These are phyloP conservation scores for Ceratocystis diversiconidia DNA, from an alignment of 2,329 filamentous ascomycete genomes.

Conservation along the genomic window DNA sequence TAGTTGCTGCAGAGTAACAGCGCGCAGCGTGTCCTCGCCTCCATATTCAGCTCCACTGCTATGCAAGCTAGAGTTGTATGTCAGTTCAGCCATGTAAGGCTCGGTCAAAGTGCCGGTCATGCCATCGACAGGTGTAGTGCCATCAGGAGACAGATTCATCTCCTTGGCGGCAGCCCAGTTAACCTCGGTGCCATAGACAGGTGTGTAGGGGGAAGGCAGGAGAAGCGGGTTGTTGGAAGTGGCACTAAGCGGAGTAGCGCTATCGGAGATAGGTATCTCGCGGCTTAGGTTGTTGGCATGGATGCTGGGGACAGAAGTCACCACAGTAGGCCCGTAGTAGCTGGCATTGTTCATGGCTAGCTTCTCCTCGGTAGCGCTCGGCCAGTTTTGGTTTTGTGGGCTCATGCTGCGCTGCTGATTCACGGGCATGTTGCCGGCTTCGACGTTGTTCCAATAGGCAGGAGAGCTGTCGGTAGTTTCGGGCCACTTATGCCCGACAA, in stretches of 20 bases:
- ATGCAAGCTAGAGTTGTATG: slow-evolving; percentile 10
- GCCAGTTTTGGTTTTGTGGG: background rate
- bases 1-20: background rate
- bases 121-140: background rate
- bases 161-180: slow-evolving; percentile 9
- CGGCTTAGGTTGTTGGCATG: background rate
- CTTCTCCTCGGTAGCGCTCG: slow-evolving; percentile 8
- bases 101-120: slow-evolving; percentile 2
- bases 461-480: background rate
- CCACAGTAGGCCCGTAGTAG: background rate
- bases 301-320: background rate
- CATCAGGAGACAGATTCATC: background rate
- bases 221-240: slow-evolving; percentile 1
- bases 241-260: background rate
- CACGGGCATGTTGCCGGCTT: slow-evolving; percentile 7
- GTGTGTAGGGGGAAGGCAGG: slow-evolving; percentile 1
- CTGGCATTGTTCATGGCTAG: background rate
- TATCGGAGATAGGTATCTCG: background rate
- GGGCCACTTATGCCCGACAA: slow-evolving; percentile 2
- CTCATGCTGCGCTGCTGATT: slow-evolving; percentile 7
- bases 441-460: slow-evolving; percentile 8
- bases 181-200: background rate
- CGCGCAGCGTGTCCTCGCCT: slow-evolving; percentile 14
- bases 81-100: slow-evolving; percentile 13
- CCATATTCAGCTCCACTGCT: slow-evolving; percentile 13